Base-by-base conservation (phyloP, 2,329 filamentous ascomycete genomes). In the Xylaria arbuscula region DNA sequence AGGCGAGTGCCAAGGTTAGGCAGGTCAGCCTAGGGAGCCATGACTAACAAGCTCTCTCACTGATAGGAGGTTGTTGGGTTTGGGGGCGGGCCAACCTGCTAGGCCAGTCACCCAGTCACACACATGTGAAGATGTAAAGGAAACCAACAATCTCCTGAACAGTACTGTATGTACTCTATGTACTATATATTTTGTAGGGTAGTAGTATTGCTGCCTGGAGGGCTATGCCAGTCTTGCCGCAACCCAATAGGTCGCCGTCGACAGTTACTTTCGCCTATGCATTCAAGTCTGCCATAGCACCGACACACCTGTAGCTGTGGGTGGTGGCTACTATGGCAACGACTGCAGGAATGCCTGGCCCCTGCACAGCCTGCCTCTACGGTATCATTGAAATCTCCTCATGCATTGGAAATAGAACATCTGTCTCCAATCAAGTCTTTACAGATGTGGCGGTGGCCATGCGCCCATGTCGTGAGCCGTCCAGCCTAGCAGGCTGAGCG, bases 91-190 rank as follows among this genome's bases (percentile, higher is more conserved):
- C 19, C 45, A 19, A 22, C 45, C 45, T 48, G 47, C 22, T 13
- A 50, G 47, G 28, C 28, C 28, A 50, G 47, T 61, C 47, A 17
- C 38, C 38, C 13, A 42, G 38, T 42, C 38, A 42, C 38, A 61
- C 47, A 53, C 47, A 51, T 61, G 58, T 28, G 28, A 53, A 61
- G 58, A 61, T 61, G 47, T 22, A 61, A 61, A 53, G 47, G 58
- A 61, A 61, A 61, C 45, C 58, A 61, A 61, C 58, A 53, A 53
- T 61, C 58, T 61, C 58, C 42, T 61, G 47, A 61, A 28, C 28
- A 28, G 28, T 28, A 28, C 28, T 28, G 28, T 28, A 28, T 28
- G 28, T 28, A 28, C 28, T 28, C 28, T 28, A 28, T 28, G 38
- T 42, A 42, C 38, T 42, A 17, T 60, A 38, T 51, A 36, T 60